A percentile compares a stretch with the other conserved stretches of the same genome.
These are phyloP conservation scores for Cerrena zonata DNA, from an alignment of 1,284 basidiomycete species.

Conservation along the genomic window DNA sequence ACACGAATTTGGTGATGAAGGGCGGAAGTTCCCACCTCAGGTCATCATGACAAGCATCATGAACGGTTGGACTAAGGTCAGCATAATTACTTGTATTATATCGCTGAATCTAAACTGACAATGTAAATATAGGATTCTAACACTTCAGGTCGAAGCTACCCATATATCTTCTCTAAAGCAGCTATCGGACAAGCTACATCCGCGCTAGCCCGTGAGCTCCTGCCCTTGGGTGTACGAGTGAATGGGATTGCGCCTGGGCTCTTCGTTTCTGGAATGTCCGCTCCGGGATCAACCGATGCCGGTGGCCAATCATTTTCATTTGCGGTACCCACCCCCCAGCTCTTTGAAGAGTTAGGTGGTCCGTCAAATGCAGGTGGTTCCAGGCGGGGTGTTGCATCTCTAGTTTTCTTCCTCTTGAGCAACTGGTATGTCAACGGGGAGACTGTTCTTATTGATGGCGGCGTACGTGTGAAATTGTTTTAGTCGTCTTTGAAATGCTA, in stretches of 20 bases:
- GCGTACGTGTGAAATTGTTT: conserved; percentile 31
- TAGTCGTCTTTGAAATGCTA: neutral
- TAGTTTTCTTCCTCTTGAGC: conserved; percentile 41
- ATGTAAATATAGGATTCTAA: conserved; percentile 35
- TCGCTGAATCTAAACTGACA: neutral
- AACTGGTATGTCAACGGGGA: conserved; percentile 43
- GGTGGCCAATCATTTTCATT: conserved; percentile 32
- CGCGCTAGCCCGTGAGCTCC: conserved; percentile 44
- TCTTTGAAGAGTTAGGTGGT: conserved; percentile 9
- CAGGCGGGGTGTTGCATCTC: conserved; percentile 39
- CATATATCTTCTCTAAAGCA: conserved; percentile 47
- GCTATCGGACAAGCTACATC: conserved; percentile 46
- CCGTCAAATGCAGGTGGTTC: conserved; percentile 29
- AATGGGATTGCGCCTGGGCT: conserved; percentile 49
- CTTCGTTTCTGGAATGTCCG: conserved; percentile 33
- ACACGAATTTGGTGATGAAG: conserved; percentile 11
- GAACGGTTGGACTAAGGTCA: conserved; percentile 50
- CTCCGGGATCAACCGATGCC: conserved; percentile 26
- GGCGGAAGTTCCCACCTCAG: conserved; percentile 40
- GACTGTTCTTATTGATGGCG: conserved; percentile 49
- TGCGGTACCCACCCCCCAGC: conserved; percentile 30
- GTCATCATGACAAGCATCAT: conserved; percentile 49
- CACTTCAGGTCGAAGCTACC: conserved; percentile 37
- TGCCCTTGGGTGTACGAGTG: conserved; percentile 50
- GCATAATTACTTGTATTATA: neutral